Evolutionary conservation across 192 early-diverging fungal genomes (phyloP).

Genomic region (Chytriomyces confervae): DNA sequence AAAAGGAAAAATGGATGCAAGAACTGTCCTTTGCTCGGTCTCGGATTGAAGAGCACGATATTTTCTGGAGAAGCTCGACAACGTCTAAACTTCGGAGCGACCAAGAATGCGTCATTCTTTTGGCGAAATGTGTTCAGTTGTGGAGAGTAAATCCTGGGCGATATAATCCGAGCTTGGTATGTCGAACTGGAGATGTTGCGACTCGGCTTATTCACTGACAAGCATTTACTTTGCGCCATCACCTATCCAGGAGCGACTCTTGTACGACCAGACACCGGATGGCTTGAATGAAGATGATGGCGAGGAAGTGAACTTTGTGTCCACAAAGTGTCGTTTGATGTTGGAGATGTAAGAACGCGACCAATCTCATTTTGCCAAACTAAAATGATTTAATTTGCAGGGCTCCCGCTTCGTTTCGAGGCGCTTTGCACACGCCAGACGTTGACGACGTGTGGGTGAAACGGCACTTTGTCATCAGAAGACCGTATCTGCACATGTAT

Average conservation of each 20-base stretch:
- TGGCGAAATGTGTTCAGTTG: constrained; percentile 40
- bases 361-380: neutral
- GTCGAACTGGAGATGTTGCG: neutral
- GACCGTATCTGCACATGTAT: constrained; percentile 85
- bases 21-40: constrained; percentile 36
- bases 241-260: neutral
- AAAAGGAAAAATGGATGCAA: neutral
- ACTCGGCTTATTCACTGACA: no score
- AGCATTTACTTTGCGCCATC: neutral
- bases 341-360: constrained; percentile 21
- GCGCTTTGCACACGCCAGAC: constrained; percentile 34
- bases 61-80: constrained; percentile 15
- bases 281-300: constrained; percentile 7
- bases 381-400: neutral
- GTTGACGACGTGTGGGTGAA: constrained; percentile 72
- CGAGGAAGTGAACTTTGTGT: constrained; percentile 33
- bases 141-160: constrained; percentile 29
- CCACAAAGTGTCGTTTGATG: constrained; percentile 9
- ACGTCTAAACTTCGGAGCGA: neutral
- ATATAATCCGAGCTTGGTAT: constrained; percentile 25
- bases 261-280: constrained; percentile 13
- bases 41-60: constrained; percentile 33
- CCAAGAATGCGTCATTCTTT: constrained; percentile 16
- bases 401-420: constrained; percentile 27
- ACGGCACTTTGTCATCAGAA: constrained; percentile 79